Percentiles rank a stretch among this genome's conserved stretches.
Evolutionary conservation across 257 asterid genomes (phyloP).

Genomic region (Solanum rostratum): DNA sequence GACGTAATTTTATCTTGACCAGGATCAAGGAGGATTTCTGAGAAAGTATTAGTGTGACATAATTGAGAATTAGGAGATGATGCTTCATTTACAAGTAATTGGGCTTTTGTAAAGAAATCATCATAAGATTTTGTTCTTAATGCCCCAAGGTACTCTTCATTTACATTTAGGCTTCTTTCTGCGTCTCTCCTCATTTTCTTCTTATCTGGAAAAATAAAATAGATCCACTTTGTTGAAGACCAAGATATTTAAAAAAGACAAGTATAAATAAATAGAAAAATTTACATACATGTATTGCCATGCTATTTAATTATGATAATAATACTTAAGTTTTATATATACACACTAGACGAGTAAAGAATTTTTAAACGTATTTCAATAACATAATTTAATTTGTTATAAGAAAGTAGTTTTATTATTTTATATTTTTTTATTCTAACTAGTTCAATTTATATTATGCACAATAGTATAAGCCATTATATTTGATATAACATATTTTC

Average conservation of each 20-base stretch:
- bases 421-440: background rate
- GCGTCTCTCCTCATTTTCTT: conserved; percentile 10
- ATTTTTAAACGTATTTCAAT: background rate
- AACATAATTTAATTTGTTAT: background rate
- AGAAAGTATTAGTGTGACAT: conserved; percentile 1
- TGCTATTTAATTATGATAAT: background rate
- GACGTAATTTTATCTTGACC: conserved; percentile 38
- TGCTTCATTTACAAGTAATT: conserved; percentile 21
- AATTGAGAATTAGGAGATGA: conserved; percentile 6
- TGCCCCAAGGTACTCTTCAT: conserved; percentile 64
- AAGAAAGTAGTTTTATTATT: background rate
- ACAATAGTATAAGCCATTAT: background rate
- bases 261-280: background rate
- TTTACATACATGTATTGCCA: too few species aligned
- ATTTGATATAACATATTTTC: too few species aligned
- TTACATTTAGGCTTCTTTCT: conserved; percentile 21
- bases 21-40: conserved; percentile 53
- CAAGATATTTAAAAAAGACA: background rate
- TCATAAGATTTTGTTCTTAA: conserved; percentile 61
- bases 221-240: background rate
- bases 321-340: too few species aligned
- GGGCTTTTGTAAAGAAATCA: conserved; percentile 54
- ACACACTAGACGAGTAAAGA: too few species aligned
- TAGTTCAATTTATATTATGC: background rate
- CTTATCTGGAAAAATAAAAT: conserved; percentile 23